A percentile compares a stretch with the other conserved stretches of the same genome.
These are phyloP conservation scores for Dionaea muscipula DNA, from an alignment of 179 eudicot genomes.

Conservation along the genomic window DNA sequence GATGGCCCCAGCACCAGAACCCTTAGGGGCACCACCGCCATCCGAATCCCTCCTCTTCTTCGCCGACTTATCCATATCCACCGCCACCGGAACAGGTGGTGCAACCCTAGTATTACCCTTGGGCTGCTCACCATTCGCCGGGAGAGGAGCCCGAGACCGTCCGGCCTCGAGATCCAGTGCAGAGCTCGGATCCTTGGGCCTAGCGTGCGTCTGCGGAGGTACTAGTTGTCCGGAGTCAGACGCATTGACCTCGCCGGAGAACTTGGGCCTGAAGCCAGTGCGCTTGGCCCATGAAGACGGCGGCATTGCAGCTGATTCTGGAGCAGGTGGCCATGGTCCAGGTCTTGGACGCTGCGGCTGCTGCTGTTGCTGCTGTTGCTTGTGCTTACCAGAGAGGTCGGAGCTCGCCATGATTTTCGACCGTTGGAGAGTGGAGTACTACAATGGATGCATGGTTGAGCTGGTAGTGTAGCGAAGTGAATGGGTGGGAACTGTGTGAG, in stretches of 20 bases:
- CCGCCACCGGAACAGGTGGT: slow-evolving; percentile 4
- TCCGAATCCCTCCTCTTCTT: slow-evolving; percentile 49
- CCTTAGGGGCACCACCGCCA: slow-evolving; percentile 23
- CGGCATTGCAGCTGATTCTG: slow-evolving; percentile 54
- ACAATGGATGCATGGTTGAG: neutral
- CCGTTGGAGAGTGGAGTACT: neutral
- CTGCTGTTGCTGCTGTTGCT: too few relatives aligned
- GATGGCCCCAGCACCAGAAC: slow-evolving; percentile 4
- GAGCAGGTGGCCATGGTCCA: slow-evolving; percentile 64
- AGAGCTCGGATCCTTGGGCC: slow-evolving; percentile 18
- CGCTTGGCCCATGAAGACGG: slow-evolving; percentile 89
- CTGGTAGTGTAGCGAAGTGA: slow-evolving; percentile 2
- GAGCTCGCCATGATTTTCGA: slow-evolving; percentile 45
- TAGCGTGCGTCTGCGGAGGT: slow-evolving; percentile 2
- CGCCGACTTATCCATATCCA: slow-evolving; percentile 28
- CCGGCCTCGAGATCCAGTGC: slow-evolving; percentile 56
- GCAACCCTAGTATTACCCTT: slow-evolving; percentile 4
- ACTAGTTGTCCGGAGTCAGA: slow-evolving; percentile 39
- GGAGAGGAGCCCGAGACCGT: slow-evolving; percentile 24
- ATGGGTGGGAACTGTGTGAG: neutral
- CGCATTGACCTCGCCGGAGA: slow-evolving; percentile 72
- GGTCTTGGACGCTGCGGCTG: slow-evolving; percentile 38
- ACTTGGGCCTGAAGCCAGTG: slow-evolving; percentile 76
- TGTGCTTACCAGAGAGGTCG: slow-evolving; percentile 54
- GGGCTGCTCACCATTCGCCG: slow-evolving; percentile 9